Evolutionary conservation across 2,329 filamentous ascomycete genomes (phyloP).

Genomic region (Colletotrichum sp.): DNA sequence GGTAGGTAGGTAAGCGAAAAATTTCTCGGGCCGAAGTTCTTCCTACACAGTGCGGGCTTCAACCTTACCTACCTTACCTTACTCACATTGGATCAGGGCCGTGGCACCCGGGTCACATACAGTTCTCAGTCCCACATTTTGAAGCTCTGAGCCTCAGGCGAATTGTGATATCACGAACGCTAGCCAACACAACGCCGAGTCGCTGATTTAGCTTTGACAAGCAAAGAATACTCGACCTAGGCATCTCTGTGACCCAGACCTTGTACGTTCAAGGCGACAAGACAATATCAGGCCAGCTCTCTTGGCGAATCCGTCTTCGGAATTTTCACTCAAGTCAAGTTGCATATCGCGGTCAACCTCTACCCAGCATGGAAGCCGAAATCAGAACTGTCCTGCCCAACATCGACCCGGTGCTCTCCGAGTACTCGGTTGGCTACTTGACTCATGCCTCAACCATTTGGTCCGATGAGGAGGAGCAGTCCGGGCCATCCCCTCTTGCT

Average conservation of each 20-base stretch:
- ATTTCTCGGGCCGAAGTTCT: background rate
- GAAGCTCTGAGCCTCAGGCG: background rate
- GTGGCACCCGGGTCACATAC: background rate
- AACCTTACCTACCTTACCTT: background rate
- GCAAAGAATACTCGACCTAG: background rate
- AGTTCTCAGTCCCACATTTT: background rate
- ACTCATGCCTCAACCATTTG: constrained; percentile 90
- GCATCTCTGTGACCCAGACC: background rate
- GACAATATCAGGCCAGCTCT: background rate
- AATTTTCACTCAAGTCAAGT: background rate
- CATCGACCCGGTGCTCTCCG: constrained; percentile 86
- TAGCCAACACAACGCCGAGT: background rate
- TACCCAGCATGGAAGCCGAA: constrained; percentile 77
- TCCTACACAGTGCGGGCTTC: background rate
- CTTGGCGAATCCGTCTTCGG: background rate
- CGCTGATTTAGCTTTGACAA: background rate
- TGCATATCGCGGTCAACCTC: background rate
- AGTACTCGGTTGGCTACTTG: constrained; percentile 94
- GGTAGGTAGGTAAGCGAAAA: background rate
- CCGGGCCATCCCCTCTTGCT: constrained; percentile 75
- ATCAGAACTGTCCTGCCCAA: constrained; percentile 84
- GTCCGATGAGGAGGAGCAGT: constrained; percentile 73
- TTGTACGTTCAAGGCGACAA: background rate
- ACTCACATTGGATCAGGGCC: background rate
- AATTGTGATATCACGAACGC: background rate